Conservation (phyloP, 106 monocot species). For the Dendrobium nobile region DNA sequence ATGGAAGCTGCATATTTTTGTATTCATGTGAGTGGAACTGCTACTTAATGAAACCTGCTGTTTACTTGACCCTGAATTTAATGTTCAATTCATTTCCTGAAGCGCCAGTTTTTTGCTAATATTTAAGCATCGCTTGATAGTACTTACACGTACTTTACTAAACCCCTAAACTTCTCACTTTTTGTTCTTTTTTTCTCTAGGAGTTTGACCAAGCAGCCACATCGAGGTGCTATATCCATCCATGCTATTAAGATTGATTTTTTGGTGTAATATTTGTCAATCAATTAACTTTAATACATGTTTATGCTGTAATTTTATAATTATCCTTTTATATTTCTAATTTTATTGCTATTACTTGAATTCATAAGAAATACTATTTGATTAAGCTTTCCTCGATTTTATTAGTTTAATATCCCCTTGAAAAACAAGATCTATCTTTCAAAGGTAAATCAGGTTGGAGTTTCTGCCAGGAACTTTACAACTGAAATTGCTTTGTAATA, state of each 20-base stretch:
- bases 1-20: not conserved
- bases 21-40: not conserved
- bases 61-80: not conserved
- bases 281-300: not conserved
- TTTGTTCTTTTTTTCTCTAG: constrained; percentile 1
- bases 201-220: not conserved
- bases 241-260: not conserved
- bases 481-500: not conserved
- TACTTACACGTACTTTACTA: not conserved
- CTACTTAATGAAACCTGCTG: not conserved
- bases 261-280: not conserved
- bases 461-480: not conserved
- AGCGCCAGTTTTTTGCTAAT: not conserved
- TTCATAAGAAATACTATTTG: not conserved
- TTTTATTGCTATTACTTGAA: not conserved
- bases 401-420: not conserved
- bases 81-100: not conserved
- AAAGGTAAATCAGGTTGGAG: not conserved
- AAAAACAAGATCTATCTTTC: not conserved
- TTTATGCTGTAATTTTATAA: not conserved
- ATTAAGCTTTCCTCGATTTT: not conserved
- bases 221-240: not conserved
- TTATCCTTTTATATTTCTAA: not conserved
- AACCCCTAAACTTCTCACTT: not conserved
- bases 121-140: not conserved